phyloP scores from a whole-genome alignment of 306 rosid genomes.

The Mimosa bimucronata region DNA sequence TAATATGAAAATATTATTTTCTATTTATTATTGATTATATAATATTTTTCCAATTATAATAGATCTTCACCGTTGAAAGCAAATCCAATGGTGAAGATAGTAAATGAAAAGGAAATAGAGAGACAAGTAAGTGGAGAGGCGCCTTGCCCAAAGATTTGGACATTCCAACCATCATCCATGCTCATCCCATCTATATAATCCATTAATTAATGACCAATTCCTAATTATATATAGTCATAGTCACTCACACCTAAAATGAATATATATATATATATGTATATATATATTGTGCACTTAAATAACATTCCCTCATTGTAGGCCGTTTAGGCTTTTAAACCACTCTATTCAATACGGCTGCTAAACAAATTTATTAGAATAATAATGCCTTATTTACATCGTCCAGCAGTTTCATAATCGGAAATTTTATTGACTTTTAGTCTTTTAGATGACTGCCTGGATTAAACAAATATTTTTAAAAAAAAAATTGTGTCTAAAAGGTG shows the following conservation, averaged over 20 bases:
- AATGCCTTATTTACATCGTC: neutral
- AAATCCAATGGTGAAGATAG: too few species aligned
- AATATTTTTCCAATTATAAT: too few species aligned
- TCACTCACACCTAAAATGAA: conserved; percentile 18
- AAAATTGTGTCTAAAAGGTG: conserved; percentile 26
- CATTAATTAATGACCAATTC: conserved; percentile 4
- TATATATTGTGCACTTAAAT: neutral
- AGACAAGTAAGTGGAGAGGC: too few species aligned
- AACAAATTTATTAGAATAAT: neutral
- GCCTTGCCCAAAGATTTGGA: conserved; percentile 50
- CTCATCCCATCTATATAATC: conserved; percentile 31
- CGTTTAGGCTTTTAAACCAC: neutral
- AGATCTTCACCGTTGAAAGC: too few species aligned
- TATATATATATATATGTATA: neutral
- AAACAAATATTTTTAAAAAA: too few species aligned
- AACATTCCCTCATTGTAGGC: conserved; percentile 8
- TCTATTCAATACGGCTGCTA: neutral
- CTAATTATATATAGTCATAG: neutral
- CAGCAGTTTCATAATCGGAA: too few species aligned
- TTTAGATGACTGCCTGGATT: neutral
- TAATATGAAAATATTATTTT: too few species aligned
- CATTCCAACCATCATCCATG: conserved; percentile 40
- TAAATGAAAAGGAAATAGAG: too few species aligned
- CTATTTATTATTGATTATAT: too few species aligned
- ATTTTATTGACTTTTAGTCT: neutral